phyloP scores from a whole-genome alignment of 345 rosid genomes.

The Populus deltoides region DNA sequence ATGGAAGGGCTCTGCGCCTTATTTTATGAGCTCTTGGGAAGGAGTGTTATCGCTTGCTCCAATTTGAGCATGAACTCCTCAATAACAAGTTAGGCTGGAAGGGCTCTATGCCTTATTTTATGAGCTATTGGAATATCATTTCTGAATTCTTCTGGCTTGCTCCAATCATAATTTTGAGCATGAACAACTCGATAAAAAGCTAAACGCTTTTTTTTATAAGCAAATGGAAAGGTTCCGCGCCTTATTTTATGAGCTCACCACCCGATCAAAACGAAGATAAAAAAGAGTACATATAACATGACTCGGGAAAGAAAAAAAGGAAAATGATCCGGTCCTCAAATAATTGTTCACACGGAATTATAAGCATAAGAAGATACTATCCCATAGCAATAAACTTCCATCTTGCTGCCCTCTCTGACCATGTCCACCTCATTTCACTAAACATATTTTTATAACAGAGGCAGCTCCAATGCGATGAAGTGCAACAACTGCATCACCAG shows the following conservation, averaged over 20 bases:
- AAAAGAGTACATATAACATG: neutral
- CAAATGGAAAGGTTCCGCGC: neutral
- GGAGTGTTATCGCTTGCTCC: too few relatives aligned
- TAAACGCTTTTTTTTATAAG: neutral
- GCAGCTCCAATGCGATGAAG: conserved; percentile 88
- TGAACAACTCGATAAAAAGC: neutral
- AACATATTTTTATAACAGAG: conserved; percentile 82
- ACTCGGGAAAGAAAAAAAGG: neutral
- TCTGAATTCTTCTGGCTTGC: neutral
- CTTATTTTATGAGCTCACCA: neutral
- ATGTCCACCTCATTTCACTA: conserved; percentile 48
- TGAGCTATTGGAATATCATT: neutral
- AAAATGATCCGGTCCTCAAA: neutral
- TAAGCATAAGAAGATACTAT: neutral
- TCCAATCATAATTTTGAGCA: neutral
- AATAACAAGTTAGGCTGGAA: too few relatives aligned
- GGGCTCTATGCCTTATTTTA: too few relatives aligned
- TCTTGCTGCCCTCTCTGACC: neutral
- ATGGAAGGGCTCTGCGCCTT: neutral
- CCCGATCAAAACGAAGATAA: neutral
- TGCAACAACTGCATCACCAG: conserved; percentile 74
- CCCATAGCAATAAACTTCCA: neutral
- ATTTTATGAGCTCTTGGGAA: neutral
- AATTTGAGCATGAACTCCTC: too few relatives aligned
- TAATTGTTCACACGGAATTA: neutral